Evolutionary conservation across 768 basidiomycete genomes (phyloP).

Genomic region (Sistotremastrum suecicum): DNA sequence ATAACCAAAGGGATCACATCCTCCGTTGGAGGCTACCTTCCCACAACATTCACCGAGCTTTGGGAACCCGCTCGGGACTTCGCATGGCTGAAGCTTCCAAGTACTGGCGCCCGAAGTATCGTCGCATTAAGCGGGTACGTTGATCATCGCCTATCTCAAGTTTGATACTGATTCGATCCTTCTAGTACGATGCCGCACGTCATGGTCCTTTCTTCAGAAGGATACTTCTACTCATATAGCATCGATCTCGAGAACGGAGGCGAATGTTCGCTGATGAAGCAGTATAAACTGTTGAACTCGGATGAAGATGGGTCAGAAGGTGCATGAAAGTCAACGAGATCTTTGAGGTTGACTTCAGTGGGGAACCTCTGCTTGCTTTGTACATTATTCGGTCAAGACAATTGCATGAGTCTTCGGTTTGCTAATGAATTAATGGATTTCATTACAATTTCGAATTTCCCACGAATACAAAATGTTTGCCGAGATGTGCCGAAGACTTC

Average conservation of each 20-base stretch:
- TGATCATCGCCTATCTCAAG: not conserved
- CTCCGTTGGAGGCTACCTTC: constrained; percentile 76
- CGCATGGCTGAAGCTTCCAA: constrained; percentile 75
- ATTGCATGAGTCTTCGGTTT: too few relatives aligned
- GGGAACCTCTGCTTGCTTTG: too few relatives aligned
- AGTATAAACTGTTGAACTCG: constrained; percentile 35
- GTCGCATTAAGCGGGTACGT: constrained; percentile 83
- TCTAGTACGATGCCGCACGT: constrained; percentile 84
- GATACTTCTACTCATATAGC: constrained; percentile 89
- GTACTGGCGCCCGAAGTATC: constrained; percentile 64
- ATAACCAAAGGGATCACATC: constrained; percentile 61
- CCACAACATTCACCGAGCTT: constrained; percentile 82
- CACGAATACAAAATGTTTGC: too few relatives aligned
- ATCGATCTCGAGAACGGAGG: constrained; percentile 95
- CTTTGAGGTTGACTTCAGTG: too few relatives aligned
- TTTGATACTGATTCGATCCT: not conserved
- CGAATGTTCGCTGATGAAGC: constrained; percentile 89
- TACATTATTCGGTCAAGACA: too few relatives aligned
- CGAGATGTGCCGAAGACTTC: too few relatives aligned
- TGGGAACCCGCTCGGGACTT: constrained; percentile 97
- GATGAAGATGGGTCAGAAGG: too few relatives aligned
- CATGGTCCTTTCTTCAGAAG: constrained; percentile 93
- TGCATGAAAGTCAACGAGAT: too few relatives aligned
- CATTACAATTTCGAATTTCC: too few relatives aligned
- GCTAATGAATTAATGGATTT: too few relatives aligned